Base-by-base conservation (phyloP, 805 yeast species). In the Starmera caribaea region DNA sequence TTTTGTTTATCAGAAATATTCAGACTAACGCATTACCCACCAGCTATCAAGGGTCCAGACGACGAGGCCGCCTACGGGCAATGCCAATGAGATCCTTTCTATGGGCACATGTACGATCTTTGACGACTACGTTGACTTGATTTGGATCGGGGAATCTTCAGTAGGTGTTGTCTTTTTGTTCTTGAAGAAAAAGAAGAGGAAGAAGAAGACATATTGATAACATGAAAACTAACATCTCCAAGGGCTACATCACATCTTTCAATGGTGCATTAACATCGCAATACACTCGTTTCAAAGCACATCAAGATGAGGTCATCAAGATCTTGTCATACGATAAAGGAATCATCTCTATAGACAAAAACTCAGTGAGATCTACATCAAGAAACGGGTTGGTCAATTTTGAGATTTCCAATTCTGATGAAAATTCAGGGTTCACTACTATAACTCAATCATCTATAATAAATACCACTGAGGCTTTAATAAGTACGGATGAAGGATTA, bases 141-240 rank as follows among this genome's bases (percentile, higher is more conserved):
- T 89, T 2, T 90, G 97, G 97, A 69, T 80, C 1, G 95, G 95
- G 14, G 92, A 85, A 54, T 57, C 74, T 30, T 48, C 65, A 2
- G 68, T 65, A 31, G 84, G 89, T 4, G 58, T 67, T 34, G 51
- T 69, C 0, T 58, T 66, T 4, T 63, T 71, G 2, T n/a, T 38
- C 14, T 5, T 16, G 12, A 4, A 8, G 37, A 27, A 27, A 5
- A 14, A 7, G 3, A 14, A 3, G 9, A 9, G 32, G 7, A 16
- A 14, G 27, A 16, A 8, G 26, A 30, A 17, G 28, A 21, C 14
- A 17, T 12, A 14, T 13, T 13, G 30, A 17, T 13, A 21, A 26
- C 30, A 38, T n/a, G 38, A 16, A 26, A 3, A 21, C n/a, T 27
- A 28, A 26, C n/a, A 27, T 7, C 16, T 17, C 33, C 2, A 37